Conservation (phyloP, 1,284 basidiomycete species). For the Ustilago xerochloae region DNA sequence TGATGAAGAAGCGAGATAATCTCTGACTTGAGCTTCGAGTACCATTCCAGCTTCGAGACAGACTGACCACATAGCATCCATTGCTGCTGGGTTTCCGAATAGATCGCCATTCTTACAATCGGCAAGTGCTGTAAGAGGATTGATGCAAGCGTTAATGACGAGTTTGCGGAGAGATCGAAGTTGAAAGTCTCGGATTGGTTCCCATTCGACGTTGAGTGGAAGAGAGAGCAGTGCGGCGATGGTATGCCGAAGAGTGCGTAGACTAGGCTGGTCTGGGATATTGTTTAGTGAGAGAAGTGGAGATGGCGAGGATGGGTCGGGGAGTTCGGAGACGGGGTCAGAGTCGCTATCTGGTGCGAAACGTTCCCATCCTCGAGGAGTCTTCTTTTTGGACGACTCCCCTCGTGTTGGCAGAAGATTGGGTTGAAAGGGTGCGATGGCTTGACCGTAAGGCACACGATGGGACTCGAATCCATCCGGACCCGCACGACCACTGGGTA, state of each 20-base stretch:
- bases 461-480: constrained; percentile 22
- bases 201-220: constrained; percentile 72
- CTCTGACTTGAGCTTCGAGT: constrained; percentile 55
- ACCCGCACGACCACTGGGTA: constrained; percentile 73
- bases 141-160: constrained; percentile 85
- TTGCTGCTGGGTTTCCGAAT: constrained; percentile 59
- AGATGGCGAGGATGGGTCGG: constrained; percentile 23
- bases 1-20: constrained; percentile 25
- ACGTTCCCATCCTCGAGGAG: constrained; percentile 32
- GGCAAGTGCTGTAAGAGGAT: constrained; percentile 85
- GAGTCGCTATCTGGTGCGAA: constrained; percentile 28
- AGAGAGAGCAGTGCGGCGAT: constrained; percentile 57
- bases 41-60: constrained; percentile 59
- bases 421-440: constrained; percentile 9
- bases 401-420: constrained; percentile 1
- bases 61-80: constrained; percentile 54
- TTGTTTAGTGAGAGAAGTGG: constrained; percentile 42
- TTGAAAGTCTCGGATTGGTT: constrained; percentile 78
- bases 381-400: not conserved
- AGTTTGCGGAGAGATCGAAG: constrained; percentile 82
- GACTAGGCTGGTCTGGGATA: constrained; percentile 48
- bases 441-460: constrained; percentile 27
- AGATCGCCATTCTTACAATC: constrained; percentile 82
- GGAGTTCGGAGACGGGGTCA: not conserved
- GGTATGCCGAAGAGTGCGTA: constrained; percentile 51